Base-by-base conservation (phyloP, 352 stramenopile genomes). In the Blastocystis sp. region DNA sequence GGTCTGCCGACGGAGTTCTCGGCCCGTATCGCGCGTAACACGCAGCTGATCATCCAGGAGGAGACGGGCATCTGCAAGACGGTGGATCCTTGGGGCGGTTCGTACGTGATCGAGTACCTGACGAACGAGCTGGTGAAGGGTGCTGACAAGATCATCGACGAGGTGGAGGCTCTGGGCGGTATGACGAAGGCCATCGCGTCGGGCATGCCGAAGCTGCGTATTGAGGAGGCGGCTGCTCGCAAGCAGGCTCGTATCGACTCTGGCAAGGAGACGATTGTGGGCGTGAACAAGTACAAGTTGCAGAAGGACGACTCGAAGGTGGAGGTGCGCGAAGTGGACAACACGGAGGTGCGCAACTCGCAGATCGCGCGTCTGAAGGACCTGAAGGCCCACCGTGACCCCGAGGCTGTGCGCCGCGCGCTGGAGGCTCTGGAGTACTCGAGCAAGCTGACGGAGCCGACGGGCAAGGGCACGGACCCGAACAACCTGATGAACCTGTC, bases 131-230 rank as follows among this genome's bases (percentile, higher is more conserved):
- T 97, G 40, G 91, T 94, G 48, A 91, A 95, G 84, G 92, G 93
- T 86, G 92, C 92, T 2, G 91, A 93, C 76, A 87, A 86, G 59
- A 94, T 95, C 53, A 93, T 95, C 59, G 82, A 93, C 43, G 92
- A 95, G 88, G 92, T 98, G 0, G 94, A 98, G 88, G 93, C 92
- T 38, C 89, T 96, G 10, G 96, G 96, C 40, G 96, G 96, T 66
- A 98, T 98, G 96, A 97, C 95, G 52, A 95, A 97, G 76, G 96
- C 95, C 61, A 98, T 98, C 78, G 94, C 97, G 43, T 96, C 92
- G 45, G 96, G 95, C 41, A 96, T 95, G 92, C 95, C 96, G 40
- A 98, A 98, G 90, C 90, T 98, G 40, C 91, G 94, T 52, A 98
- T 98, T 86, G 96, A 98, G 91, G 95, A 98, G 90, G 95, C 93